Evolutionary conservation across 108 stramenopile species (phyloP).

Genomic region (Conticribra guillardii): DNA sequence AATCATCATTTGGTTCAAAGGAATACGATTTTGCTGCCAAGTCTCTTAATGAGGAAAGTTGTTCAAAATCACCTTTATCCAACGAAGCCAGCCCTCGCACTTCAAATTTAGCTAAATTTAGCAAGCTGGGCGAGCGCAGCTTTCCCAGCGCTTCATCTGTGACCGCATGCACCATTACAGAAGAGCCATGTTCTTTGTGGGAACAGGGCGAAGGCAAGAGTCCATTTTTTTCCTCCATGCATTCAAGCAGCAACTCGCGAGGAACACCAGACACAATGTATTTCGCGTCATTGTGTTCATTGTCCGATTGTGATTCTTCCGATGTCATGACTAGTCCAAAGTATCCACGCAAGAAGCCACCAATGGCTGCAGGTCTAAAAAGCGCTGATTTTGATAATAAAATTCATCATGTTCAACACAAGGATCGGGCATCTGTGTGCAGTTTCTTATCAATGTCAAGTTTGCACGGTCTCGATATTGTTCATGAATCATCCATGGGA

Average conservation of each 20-base stretch:
- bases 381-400: background rate
- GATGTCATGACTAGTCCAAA: conserved; percentile 6
- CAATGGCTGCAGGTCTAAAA: too few species aligned
- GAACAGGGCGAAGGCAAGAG: too few species aligned
- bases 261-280: conserved; percentile 10
- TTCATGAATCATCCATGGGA: conserved; percentile 16
- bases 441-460: conserved; percentile 35
- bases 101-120: too few species aligned
- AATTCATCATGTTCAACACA: background rate
- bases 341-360: background rate
- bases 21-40: too few species aligned
- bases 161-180: too few species aligned
- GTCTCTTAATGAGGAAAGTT: too few species aligned
- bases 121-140: too few species aligned
- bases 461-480: conserved; percentile 31
- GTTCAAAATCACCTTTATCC: too few species aligned
- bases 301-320: conserved; percentile 16
- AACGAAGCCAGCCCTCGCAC: too few species aligned
- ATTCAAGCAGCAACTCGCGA: background rate
- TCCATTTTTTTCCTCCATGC: background rate
- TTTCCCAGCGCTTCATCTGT: too few species aligned
- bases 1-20: too few species aligned
- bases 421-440: background rate
- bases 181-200: too few species aligned
- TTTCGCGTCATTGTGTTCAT: conserved; percentile 13